Percentiles rank a stretch among this genome's conserved stretches.
Evolutionary conservation across 2,329 filamentous ascomycete genomes (phyloP).

Genomic region (Alternaria longipes): DNA sequence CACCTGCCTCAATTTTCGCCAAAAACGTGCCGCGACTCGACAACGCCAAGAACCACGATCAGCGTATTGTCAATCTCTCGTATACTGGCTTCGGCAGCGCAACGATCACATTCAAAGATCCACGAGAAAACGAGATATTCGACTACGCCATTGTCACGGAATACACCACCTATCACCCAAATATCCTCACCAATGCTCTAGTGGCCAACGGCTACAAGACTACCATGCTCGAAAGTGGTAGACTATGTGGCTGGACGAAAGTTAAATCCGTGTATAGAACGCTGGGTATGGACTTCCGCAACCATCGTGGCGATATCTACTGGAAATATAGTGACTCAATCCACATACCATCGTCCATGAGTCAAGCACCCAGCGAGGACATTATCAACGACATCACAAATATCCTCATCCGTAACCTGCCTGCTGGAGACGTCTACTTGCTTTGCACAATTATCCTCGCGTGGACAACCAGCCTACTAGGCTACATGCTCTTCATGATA

Average conservation of each 20-base stretch:
- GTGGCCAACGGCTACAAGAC: not conserved
- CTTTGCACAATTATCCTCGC: slow-evolving; percentile 1
- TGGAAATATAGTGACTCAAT: slow-evolving; percentile 9
- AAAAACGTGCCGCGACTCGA: not conserved
- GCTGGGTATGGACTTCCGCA: not conserved
- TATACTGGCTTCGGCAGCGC: not conserved
- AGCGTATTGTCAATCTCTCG: not conserved
- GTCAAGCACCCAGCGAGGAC: not conserved
- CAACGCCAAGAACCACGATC: not conserved
- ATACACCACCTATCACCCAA: slow-evolving; percentile 16
- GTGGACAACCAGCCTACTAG: not conserved
- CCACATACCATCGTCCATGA: not conserved
- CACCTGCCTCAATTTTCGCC: not conserved
- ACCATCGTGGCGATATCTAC: slow-evolving; percentile 20
- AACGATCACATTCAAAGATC: not conserved
- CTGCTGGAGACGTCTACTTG: not conserved
- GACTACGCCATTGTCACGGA: slow-evolving; percentile 14
- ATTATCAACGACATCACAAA: not conserved
- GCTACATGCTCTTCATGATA: slow-evolving; percentile 1
- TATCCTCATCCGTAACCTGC: not conserved
- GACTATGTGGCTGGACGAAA: slow-evolving; percentile 17
- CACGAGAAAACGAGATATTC: not conserved
- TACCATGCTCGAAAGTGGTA: not conserved
- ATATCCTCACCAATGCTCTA: slow-evolving; percentile 8
- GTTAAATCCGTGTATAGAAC: slow-evolving; percentile 1